Evolutionary conservation across 805 yeast genomes (phyloP).

Genomic region (Monosporozyma aerobia): DNA sequence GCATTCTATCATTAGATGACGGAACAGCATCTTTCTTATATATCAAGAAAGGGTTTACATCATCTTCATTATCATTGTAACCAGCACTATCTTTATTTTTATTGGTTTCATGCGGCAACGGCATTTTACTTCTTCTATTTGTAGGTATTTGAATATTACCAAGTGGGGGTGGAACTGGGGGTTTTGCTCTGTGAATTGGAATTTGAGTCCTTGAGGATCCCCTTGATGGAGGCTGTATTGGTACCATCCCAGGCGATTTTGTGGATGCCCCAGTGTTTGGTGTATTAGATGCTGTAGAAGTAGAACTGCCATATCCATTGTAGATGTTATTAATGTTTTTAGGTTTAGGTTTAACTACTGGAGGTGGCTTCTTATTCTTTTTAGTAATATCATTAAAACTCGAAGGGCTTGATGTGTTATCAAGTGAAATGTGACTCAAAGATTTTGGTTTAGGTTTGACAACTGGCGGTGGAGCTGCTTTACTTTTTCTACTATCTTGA

Average conservation of each 20-base stretch:
- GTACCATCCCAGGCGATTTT: not conserved
- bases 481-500: conserved; percentile 7
- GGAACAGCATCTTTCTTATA: conserved; percentile 35
- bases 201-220: not conserved
- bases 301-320: not conserved
- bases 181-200: not conserved
- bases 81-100: not conserved
- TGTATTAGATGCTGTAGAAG: not conserved
- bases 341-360: conserved; percentile 26
- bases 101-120: not conserved
- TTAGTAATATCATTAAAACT: not conserved
- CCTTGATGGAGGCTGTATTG: not conserved
- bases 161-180: not conserved
- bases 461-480: not conserved
- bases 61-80: conserved; percentile 1
- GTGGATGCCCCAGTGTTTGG: not conserved
- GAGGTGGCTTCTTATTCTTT: conserved; percentile 13
- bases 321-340: conserved; percentile 4
- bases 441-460: not conserved
- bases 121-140: not conserved
- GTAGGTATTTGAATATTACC: not conserved
- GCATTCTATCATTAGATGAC: conserved; percentile 28
- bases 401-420: not conserved
- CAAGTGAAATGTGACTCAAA: not conserved
- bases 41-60: conserved; percentile 30